Conservation (phyloP, 805 yeast genomes). For the Cyberlindnera euphorbiae region DNA sequence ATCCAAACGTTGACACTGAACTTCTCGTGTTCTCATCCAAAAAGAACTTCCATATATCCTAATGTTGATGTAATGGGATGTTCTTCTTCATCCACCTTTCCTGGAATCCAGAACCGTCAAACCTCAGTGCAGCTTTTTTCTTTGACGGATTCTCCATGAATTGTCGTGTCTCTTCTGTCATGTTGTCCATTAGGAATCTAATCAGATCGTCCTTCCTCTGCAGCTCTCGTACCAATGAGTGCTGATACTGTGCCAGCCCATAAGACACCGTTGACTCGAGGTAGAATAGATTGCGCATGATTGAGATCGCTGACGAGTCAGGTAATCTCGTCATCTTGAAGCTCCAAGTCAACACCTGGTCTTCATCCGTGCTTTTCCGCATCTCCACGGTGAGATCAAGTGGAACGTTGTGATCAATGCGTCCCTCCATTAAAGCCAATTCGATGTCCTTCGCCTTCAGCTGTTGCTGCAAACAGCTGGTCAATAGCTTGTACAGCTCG, state of each 20-base stretch:
- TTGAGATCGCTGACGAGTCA: constrained; percentile 20
- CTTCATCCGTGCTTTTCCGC: constrained; percentile 5
- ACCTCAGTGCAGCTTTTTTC: constrained; percentile 18
- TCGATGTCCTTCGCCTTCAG: constrained; percentile 11
- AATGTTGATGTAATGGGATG: constrained; percentile 8
- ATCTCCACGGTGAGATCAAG: constrained; percentile 16
- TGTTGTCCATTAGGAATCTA: constrained; percentile 25
- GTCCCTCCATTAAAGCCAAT: constrained; percentile 8
- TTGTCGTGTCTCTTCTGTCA: constrained; percentile 10
- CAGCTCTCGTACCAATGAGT: constrained; percentile 17
- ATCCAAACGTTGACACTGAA: constrained; percentile 15
- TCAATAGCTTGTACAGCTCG: constrained; percentile 12
- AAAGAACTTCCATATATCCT: constrained; percentile 23
- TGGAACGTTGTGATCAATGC: constrained; percentile 18
- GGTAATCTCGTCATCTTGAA: constrained; percentile 21
- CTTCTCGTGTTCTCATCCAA: constrained; percentile 9
- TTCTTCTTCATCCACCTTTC: constrained; percentile 16
- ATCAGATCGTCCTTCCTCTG: constrained; percentile 30
- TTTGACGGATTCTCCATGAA: constrained; percentile 10
- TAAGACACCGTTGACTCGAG: constrained; percentile 19
- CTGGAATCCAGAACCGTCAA: constrained; percentile 14
- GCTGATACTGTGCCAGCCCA: constrained; percentile 19
- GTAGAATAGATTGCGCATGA: constrained; percentile 20
- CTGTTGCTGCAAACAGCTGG: constrained; percentile 12
- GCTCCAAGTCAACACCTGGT: constrained; percentile 18